Evolutionary conservation across 73 alveolate genomes (phyloP).

Genomic region (Paramecium biaurelia): DNA sequence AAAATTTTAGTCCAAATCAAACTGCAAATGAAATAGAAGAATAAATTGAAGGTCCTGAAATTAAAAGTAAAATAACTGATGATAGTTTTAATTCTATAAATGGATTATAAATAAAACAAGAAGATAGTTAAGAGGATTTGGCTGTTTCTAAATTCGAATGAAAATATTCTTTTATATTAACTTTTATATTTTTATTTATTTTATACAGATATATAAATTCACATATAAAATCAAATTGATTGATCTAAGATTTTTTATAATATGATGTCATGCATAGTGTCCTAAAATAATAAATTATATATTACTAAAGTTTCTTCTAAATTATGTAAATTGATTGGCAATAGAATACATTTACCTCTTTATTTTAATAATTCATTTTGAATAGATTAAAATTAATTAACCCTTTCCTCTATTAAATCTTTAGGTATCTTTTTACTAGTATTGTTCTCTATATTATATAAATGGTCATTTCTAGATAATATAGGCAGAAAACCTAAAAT

Average conservation of each 20-base stretch:
- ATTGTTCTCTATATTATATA: slow-evolving; percentile 15
- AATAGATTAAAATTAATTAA: neutral
- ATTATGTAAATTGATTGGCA: slow-evolving; percentile 35
- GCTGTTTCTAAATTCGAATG: slow-evolving; percentile 36
- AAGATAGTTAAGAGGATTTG: neutral
- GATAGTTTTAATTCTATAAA: neutral
- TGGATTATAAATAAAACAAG: neutral
- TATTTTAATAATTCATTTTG: neutral
- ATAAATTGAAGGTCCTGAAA: neutral
- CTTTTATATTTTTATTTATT: neutral
- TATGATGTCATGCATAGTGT: neutral
- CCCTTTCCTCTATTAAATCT: neutral
- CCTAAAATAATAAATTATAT: neutral
- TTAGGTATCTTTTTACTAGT: neutral
- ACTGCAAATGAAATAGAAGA: neutral
- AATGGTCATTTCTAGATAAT: neutral
- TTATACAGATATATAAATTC: neutral
- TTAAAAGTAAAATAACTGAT: neutral
- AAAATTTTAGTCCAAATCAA: neutral
- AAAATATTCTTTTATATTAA: neutral
- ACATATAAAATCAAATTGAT: neutral
- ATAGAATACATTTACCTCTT: neutral
- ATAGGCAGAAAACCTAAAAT: slow-evolving; percentile 26
- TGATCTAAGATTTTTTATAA: neutral
- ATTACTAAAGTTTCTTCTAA: slow-evolving; percentile 15